Percentiles rank a stretch among this genome's conserved stretches.
Evolutionary conservation across 2,329 filamentous ascomycete species (phyloP).

Genomic region (Coniochaeta pulveracea): DNA sequence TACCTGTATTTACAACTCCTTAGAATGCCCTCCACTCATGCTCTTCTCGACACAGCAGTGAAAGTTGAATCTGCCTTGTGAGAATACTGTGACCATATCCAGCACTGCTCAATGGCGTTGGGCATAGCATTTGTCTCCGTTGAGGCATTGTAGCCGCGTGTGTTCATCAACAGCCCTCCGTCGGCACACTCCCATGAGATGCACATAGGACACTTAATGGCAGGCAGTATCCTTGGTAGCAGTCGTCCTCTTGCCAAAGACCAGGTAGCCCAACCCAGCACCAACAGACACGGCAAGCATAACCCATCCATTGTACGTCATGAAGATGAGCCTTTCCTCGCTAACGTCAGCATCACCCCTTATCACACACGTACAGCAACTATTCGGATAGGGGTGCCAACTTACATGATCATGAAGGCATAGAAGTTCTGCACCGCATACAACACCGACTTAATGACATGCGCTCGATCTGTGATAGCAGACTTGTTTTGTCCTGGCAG

Average conservation of each 20-base stretch:
- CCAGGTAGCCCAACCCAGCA: slow-evolving; percentile 76
- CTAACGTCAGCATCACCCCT: neutral
- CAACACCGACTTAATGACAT: slow-evolving; percentile 67
- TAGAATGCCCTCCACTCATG: neutral
- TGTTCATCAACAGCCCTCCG: no score
- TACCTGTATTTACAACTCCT: no score
- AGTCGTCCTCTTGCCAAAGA: slow-evolving; percentile 62
- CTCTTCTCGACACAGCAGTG: no score
- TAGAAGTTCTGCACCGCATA: slow-evolving; percentile 97
- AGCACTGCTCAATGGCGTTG: no score
- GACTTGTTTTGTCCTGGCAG: slow-evolving; percentile 62
- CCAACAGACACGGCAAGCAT: slow-evolving; percentile 88
- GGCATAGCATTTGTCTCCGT: no score
- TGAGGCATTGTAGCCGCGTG: no score
- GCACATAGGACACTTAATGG: slow-evolving; percentile 45
- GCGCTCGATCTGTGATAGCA: slow-evolving; percentile 53
- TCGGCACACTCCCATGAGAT: slow-evolving; percentile 2
- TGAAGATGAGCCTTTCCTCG: slow-evolving; percentile 79
- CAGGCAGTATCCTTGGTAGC: slow-evolving; percentile 82
- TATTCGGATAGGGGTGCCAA: no score
- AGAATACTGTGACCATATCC: no score
- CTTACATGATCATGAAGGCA: slow-evolving; percentile 98
- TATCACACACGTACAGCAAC: neutral
- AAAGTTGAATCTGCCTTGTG: no score
- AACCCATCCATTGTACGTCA: slow-evolving; percentile 99